Base-by-base conservation (phyloP, 805 yeast species). In the Candida morakotiae region DNA sequence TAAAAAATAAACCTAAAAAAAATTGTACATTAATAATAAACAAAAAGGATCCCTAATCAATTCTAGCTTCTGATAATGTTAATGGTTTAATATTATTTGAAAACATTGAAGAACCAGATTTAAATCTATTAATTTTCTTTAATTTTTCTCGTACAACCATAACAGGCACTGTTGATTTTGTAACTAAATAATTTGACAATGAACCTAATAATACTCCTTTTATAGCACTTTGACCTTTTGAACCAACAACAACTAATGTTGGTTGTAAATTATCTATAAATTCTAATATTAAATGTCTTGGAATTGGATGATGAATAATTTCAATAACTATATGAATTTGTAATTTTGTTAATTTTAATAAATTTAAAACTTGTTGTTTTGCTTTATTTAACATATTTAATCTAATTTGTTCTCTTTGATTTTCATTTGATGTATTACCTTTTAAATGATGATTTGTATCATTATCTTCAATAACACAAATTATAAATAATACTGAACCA, bases 131-230 rank as follows among this genome's bases (percentile, higher is more conserved):
- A 44, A 80, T 71, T 61, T 81, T 81, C 64, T 82, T 81, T 51
- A 83, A 67, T 54, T 81, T 83, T 47, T 77, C 75, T 42, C 85
- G 69, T 15, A 83, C 91, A 34, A 83, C 89, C 91, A 83, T 83
- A 16, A 83, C 89, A 0, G 91, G 89, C 2, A 80, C 86, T 13
- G 80, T 64, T 48, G 81, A 75, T 55, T 80, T 78, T 13, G 86
- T 78, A 13, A 83, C 87, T 44, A 83, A 61, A 54, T 83, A 82
- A 48, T 83, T 83, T 2, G 87, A 79, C 40, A 83, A 68, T 2
- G 85, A 78, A 2, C 91, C 91, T 43, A 82, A 68, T 37, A 83
- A 67, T 7, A 83, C 87, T 5, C 91, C 89, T 54, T 79, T 79
- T 24, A 83, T 61, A 3, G 87, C 86, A 38, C 78, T 68, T 43